Base-by-base conservation (phyloP, 805 yeast genomes). In the Ogataea naganishii region DNA sequence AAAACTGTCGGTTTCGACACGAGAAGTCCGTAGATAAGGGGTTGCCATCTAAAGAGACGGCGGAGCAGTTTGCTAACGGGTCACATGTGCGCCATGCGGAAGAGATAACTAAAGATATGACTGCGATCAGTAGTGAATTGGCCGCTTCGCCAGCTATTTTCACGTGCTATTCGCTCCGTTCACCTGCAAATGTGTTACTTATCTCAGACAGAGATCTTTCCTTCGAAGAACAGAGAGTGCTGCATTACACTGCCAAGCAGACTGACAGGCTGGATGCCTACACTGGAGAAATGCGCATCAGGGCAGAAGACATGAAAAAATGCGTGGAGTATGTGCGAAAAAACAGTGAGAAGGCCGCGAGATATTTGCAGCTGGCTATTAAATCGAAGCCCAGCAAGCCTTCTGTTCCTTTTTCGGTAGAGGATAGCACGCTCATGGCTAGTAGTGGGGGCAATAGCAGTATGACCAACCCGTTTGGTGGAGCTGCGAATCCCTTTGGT, bases 201-300 rank as follows among this genome's bases (percentile, higher is more conserved):
- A 68, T 74, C 7, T 39, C 53, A 3, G 70, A 65, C 1, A 52
- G 81, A 42, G 80, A 75, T 36, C 45, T 64, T 14, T 72, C 79
- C 0, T 56, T 52, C 14, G 80, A 73, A 35, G 80, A 75, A 40
- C 51, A 60, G 13, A 50, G 80, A 32, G 50, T 64, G 30, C 62
- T 64, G 36, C 70, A 54, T 35, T 50, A 57, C 37, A 61, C 62
- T 30, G 71, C 77, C 0, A 52, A 44, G 26, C 43, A 51, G 4
- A 45, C 46, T 11, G 64, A 64, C 33, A 44, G 45, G 0, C 15
- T 66, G 2, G 47, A 57, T 1, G 59, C 56, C 11, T 69, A 62
- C 38, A 66, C 62, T 24, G 51, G 52, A 11, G 58, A 59, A 29
- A 40, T 72, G 23, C 40, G 42, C 2, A 58, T 64, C 4, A 55